A percentile compares a stretch with the other conserved stretches of the same genome.
Conservation (phyloP, 2,329 filamentous ascomycete genomes). For the Neocucurbitaria cava region DNA sequence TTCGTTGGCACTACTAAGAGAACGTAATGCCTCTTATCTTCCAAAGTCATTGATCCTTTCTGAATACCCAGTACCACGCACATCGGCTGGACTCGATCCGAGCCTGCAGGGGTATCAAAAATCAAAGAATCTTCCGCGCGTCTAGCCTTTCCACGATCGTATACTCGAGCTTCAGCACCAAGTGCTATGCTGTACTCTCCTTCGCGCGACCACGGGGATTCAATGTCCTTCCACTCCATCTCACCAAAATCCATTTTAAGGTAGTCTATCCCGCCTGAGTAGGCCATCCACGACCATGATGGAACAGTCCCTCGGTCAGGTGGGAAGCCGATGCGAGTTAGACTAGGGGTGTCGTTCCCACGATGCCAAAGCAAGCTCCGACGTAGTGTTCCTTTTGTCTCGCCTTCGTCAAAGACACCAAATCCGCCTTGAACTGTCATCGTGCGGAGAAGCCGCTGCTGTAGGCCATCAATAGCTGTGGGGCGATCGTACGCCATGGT, state of each 20-base stretch:
- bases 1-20: too few relatives aligned
- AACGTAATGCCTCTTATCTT: too few relatives aligned
- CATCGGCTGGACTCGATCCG: too few relatives aligned
- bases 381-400: neutral
- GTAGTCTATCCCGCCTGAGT: slow-evolving; percentile 25
- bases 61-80: too few relatives aligned
- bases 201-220: neutral
- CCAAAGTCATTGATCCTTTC: too few relatives aligned
- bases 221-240: slow-evolving; percentile 4
- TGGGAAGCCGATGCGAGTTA: slow-evolving; percentile 7
- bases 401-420: slow-evolving; percentile 41
- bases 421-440: slow-evolving; percentile 33
- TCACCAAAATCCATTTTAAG: slow-evolving; percentile 3
- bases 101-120: too few relatives aligned
- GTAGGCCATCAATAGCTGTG: slow-evolving; percentile 42
- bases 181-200: too few relatives aligned
- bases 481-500: slow-evolving; percentile 30
- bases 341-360: neutral
- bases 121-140: too few relatives aligned
- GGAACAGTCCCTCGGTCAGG: neutral
- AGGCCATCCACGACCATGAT: slow-evolving; percentile 30
- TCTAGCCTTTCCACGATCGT: too few relatives aligned
- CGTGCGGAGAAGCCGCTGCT: slow-evolving; percentile 31
- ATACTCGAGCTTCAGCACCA: too few relatives aligned
- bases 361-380: neutral